These are phyloP conservation scores for Thalassiosira oceanica DNA, from an alignment of 352 stramenopile genomes.

Conservation along the genomic window DNA sequence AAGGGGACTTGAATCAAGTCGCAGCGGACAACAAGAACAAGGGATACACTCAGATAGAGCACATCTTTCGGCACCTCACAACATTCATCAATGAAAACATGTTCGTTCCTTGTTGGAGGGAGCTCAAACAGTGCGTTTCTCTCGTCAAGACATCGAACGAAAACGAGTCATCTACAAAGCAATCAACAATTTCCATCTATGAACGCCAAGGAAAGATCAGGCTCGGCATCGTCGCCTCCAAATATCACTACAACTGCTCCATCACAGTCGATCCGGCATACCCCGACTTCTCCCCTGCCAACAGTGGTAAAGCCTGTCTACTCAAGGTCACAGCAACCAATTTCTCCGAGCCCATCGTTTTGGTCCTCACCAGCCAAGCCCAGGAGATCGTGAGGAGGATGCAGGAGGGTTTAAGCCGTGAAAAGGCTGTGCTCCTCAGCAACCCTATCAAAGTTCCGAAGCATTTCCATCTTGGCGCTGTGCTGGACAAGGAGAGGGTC, in stretches of 20 bases:
- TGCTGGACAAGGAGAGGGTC: slow-evolving; percentile 19
- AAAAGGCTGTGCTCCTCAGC: slow-evolving; percentile 38
- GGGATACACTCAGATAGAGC: slow-evolving; percentile 34
- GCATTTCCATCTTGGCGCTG: slow-evolving; percentile 34
- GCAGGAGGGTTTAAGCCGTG: slow-evolving; percentile 42
- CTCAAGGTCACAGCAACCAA: slow-evolving; percentile 51
- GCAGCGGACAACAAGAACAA: slow-evolving; percentile 1
- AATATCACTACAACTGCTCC: slow-evolving; percentile 44
- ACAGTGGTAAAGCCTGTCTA: slow-evolving; percentile 33
- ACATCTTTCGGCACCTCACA: slow-evolving; percentile 26
- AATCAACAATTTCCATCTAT: slow-evolving; percentile 34
- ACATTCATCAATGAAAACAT: slow-evolving; percentile 51
- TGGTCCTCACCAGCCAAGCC: slow-evolving; percentile 54
- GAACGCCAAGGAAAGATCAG: slow-evolving; percentile 53
- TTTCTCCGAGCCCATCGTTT: slow-evolving; percentile 46
- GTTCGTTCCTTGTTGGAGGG: slow-evolving; percentile 59
- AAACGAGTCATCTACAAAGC: slow-evolving; percentile 6
- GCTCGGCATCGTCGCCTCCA: slow-evolving; percentile 27
- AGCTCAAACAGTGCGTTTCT: slow-evolving; percentile 51
- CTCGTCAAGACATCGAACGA: slow-evolving; percentile 24
- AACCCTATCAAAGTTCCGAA: slow-evolving; percentile 53
- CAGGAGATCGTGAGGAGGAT: slow-evolving; percentile 54
- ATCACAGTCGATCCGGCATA: slow-evolving; percentile 60
- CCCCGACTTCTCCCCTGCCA: slow-evolving; percentile 38
- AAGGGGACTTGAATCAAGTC: slow-evolving; percentile 37